Evolutionary conservation across 768 basidiomycete species (phyloP).

Genomic region (Termitomyces sp.): DNA sequence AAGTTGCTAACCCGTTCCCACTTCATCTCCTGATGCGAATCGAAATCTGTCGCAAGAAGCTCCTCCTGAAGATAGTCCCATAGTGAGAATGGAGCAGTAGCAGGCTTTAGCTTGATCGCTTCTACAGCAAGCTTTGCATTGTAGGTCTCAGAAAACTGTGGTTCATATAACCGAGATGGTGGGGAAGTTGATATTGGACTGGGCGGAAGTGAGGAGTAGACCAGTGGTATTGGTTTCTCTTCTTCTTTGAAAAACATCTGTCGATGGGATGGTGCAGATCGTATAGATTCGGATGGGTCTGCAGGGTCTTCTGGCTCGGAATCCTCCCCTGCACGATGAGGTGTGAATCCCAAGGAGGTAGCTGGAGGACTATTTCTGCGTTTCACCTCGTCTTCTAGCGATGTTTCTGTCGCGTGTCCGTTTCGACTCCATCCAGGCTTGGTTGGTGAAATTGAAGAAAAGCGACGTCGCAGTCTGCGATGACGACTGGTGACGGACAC

Average conservation of each 20-base stretch:
- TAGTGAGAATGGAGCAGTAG: slow-evolving; percentile 59
- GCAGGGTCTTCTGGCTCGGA: slow-evolving; percentile 20
- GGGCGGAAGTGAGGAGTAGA: slow-evolving; percentile 71
- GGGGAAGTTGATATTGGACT: slow-evolving; percentile 59
- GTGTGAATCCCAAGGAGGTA: slow-evolving; percentile 14
- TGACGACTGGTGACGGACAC: slow-evolving; percentile 13
- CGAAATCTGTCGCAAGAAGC: slow-evolving; percentile 86
- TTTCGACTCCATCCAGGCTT: slow-evolving; percentile 17
- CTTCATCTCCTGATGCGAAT: slow-evolving; percentile 89
- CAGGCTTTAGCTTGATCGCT: slow-evolving; percentile 13
- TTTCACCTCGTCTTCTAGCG: slow-evolving; percentile 4
- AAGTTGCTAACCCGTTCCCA: slow-evolving; percentile 98
- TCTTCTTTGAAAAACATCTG: slow-evolving; percentile 14
- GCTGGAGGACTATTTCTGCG: slow-evolving; percentile 22
- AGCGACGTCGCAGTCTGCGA: slow-evolving; percentile 26
- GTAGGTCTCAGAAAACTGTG: slow-evolving; percentile 21
- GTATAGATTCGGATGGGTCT: slow-evolving; percentile 10
- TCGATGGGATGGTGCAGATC: slow-evolving; percentile 12
- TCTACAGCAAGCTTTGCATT: slow-evolving; percentile 16
- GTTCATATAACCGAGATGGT: slow-evolving; percentile 25
- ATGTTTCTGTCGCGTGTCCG: slow-evolving; percentile 18
- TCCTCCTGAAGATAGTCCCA: slow-evolving; percentile 94
- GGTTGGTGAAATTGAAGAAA: slow-evolving; percentile 25
- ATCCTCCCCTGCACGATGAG: slow-evolving; percentile 20
- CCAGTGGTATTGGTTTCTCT: slow-evolving; percentile 33